phyloP scores from a whole-genome alignment of 257 asterid genomes.

The Solanum chmielewskii region DNA sequence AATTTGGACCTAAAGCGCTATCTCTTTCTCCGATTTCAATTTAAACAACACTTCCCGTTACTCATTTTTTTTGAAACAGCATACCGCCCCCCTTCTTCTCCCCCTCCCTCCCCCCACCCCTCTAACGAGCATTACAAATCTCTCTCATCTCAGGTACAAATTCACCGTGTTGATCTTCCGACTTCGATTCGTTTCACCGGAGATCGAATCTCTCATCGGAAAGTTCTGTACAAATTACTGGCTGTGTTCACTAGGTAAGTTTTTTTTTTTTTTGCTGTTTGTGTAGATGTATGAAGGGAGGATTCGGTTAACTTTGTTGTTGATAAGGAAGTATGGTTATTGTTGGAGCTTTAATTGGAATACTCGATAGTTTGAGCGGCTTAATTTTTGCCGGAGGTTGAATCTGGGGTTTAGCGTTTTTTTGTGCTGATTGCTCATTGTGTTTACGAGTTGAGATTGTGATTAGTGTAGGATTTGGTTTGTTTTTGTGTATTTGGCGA shows the following conservation, averaged over 20 bases:
- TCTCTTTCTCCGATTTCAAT: slow-evolving; percentile 2
- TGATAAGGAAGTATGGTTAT: neutral
- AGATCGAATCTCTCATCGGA: neutral
- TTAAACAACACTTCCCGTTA: neutral
- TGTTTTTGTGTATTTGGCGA: neutral
- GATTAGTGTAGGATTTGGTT: neutral
- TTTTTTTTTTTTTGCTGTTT: neutral
- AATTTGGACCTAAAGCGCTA: slow-evolving; percentile 9
- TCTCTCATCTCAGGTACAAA: neutral
- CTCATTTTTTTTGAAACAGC: neutral
- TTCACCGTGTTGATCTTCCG: neutral
- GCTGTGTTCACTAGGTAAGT: neutral
- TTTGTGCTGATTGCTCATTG: neutral
- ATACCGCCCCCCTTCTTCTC: neutral
- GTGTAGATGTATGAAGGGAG: neutral
- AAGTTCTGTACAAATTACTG: neutral
- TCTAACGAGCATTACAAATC: neutral
- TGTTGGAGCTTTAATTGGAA: neutral
- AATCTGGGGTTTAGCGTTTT: neutral
- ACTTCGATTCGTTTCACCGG: neutral
- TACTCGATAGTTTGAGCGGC: neutral
- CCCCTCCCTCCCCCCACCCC: neutral
- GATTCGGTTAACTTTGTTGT: neutral
- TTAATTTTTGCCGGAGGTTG: neutral
- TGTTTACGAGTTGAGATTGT: neutral